Conservation (phyloP, 768 basidiomycete species). For the Leucocoprinus sp. region DNA sequence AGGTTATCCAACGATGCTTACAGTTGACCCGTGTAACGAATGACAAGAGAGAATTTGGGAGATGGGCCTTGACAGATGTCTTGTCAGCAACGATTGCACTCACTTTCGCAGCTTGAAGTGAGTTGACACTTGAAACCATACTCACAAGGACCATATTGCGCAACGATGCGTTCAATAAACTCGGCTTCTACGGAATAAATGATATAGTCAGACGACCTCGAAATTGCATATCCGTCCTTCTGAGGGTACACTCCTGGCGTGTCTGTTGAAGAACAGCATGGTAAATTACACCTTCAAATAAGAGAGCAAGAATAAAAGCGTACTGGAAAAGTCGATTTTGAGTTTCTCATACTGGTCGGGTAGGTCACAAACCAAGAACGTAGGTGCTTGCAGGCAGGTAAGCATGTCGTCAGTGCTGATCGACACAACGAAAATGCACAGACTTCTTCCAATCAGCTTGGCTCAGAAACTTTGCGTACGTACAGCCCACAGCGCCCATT, state of each 20-base stretch:
- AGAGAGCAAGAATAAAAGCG: constrained; percentile 1
- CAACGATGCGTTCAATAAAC: constrained; percentile 74
- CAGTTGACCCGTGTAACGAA: constrained; percentile 89
- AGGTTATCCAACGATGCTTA: constrained; percentile 84
- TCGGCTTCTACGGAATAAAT: constrained; percentile 95
- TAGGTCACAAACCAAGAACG: constrained; percentile 85
- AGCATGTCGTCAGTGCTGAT: background rate
- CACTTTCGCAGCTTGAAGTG: constrained; percentile 71
- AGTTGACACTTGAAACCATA: constrained; percentile 11
- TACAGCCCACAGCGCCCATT: constrained; percentile 95
- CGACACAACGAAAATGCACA: constrained; percentile 7
- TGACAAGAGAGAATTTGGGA: constrained; percentile 92
- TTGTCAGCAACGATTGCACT: constrained; percentile 92
- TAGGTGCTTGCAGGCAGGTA: constrained; percentile 21
- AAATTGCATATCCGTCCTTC: constrained; percentile 76
- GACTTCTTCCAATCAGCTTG: constrained; percentile 84
- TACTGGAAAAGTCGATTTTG: constrained; percentile 53
- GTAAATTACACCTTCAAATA: background rate
- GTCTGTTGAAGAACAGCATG: constrained; percentile 27
- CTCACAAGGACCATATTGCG: constrained; percentile 87
- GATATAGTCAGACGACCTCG: constrained; percentile 86
- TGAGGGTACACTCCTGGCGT: constrained; percentile 59
- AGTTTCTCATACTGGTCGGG: constrained; percentile 66
- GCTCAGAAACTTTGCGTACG: constrained; percentile 78
- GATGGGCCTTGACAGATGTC: constrained; percentile 90